phyloP scores from a whole-genome alignment of 257 asterid genomes.

The Rehmannia glutinosa region DNA sequence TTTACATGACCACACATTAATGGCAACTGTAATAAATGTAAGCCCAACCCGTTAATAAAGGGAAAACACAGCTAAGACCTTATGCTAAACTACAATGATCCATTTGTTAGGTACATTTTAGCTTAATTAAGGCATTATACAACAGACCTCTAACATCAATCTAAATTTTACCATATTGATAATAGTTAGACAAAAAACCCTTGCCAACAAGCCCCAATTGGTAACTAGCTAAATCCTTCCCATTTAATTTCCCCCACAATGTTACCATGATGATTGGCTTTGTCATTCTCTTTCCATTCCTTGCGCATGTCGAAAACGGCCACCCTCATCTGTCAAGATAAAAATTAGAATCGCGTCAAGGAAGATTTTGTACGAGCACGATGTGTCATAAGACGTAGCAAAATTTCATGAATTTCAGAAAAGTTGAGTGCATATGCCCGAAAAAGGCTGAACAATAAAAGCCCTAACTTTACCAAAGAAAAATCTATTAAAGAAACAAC shows the following conservation, averaged over 20 bases:
- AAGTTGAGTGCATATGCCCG: neutral
- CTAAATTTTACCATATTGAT: constrained; percentile 26
- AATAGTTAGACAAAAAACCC: constrained; percentile 21
- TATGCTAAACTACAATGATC: constrained; percentile 41
- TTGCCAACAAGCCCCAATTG: constrained; percentile 18
- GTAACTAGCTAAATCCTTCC: constrained; percentile 19
- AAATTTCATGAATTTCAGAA: neutral
- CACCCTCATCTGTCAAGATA: constrained; percentile 50
- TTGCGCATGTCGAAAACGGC: constrained; percentile 62
- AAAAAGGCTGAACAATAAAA: neutral
- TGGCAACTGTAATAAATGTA: constrained; percentile 29
- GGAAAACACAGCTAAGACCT: constrained; percentile 27
- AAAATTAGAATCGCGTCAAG: neutral
- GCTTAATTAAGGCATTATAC: constrained; percentile 38
- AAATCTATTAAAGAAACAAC: neutral
- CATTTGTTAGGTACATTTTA: constrained; percentile 17
- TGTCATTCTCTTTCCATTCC: constrained; percentile 56
- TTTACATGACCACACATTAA: constrained; percentile 37
- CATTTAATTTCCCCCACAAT: neutral
- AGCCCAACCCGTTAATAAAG: constrained; percentile 21
- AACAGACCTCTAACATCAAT: constrained; percentile 42
- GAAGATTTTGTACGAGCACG: neutral
- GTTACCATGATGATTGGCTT: constrained; percentile 2
- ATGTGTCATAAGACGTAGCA: neutral
- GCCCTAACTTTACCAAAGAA: neutral